Percentiles rank a stretch among this genome's conserved stretches.
These are phyloP conservation scores for Chrysosporium queenslandicum DNA, from an alignment of 2,329 filamentous ascomycete genomes.

Conservation along the genomic window DNA sequence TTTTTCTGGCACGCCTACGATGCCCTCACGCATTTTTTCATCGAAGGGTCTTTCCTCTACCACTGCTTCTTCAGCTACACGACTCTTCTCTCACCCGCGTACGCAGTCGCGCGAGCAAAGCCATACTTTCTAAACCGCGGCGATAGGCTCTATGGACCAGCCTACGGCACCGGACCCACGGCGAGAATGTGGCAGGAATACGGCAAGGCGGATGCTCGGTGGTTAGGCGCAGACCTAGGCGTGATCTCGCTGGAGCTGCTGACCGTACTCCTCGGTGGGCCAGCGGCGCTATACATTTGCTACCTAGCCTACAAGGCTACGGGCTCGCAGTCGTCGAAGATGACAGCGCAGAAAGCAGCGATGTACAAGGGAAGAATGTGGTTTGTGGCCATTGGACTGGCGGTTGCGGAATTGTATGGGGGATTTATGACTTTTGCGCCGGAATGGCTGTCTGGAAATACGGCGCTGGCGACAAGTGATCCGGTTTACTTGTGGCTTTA, in stretches of 20 bases:
- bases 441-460: slow-evolving; percentile 52
- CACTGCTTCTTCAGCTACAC: slow-evolving; percentile 75
- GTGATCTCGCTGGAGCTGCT: slow-evolving; percentile 52
- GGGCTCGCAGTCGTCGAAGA: neutral
- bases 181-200: slow-evolving; percentile 56
- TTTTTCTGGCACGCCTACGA: slow-evolving; percentile 96
- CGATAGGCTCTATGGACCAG: slow-evolving; percentile 49
- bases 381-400: slow-evolving; percentile 50
- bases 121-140: slow-evolving; percentile 46
- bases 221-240: slow-evolving; percentile 49
- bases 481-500: slow-evolving; percentile 56
- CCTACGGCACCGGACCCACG: slow-evolving; percentile 46
- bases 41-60: slow-evolving; percentile 86
- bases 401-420: slow-evolving; percentile 56
- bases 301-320: slow-evolving; percentile 36
- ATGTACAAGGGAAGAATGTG: slow-evolving; percentile 34
- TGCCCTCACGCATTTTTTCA: slow-evolving; percentile 77
- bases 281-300: slow-evolving; percentile 49
- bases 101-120: slow-evolving; percentile 14
- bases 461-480: slow-evolving; percentile 49
- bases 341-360: slow-evolving; percentile 24
- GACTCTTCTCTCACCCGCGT: slow-evolving; percentile 25
- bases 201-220: slow-evolving; percentile 52
- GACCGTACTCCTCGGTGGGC: slow-evolving; percentile 51
- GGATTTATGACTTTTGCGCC: slow-evolving; percentile 56